phyloP scores from a whole-genome alignment of 2,329 filamentous ascomycete species.

The Arthrobotrys sphaeroides region DNA sequence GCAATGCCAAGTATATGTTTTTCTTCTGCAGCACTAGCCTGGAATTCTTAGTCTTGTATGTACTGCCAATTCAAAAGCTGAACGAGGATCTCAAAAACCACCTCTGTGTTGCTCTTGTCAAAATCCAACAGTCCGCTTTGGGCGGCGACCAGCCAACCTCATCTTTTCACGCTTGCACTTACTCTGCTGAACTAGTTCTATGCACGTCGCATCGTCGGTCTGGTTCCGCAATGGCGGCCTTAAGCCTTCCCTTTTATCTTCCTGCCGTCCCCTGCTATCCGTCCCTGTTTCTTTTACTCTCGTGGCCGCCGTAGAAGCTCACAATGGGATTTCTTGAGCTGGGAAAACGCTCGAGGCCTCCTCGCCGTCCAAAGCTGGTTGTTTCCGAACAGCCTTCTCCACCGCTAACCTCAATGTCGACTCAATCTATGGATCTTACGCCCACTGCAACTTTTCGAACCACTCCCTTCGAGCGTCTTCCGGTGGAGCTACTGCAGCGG shows the following conservation, averaged over 20 bases:
- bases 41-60: neutral
- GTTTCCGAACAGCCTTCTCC: neutral
- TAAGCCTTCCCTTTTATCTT: neutral
- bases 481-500: conserved; percentile 47
- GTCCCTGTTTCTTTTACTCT: neutral
- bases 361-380: neutral
- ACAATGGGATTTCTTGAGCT: conserved; percentile 30
- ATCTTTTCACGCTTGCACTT: conserved; percentile 12
- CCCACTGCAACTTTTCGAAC: conserved; percentile 23
- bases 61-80: neutral
- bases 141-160: neutral
- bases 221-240: conserved; percentile 8
- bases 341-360: conserved; percentile 13
- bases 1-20: neutral
- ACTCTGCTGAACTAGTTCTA: conserved; percentile 5
- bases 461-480: conserved; percentile 36
- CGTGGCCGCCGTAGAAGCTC: neutral
- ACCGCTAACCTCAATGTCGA: neutral
- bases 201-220: conserved; percentile 12
- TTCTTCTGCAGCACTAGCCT: no score
- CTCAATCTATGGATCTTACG: neutral
- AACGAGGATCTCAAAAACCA: no score
- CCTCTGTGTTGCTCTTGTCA: neutral
- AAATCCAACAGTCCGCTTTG: neutral
- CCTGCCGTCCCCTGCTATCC: neutral